Evolutionary conservation across 495 filamentous ascomycete species (phyloP).

Genomic region (Sphaerosporella brunnea): DNA sequence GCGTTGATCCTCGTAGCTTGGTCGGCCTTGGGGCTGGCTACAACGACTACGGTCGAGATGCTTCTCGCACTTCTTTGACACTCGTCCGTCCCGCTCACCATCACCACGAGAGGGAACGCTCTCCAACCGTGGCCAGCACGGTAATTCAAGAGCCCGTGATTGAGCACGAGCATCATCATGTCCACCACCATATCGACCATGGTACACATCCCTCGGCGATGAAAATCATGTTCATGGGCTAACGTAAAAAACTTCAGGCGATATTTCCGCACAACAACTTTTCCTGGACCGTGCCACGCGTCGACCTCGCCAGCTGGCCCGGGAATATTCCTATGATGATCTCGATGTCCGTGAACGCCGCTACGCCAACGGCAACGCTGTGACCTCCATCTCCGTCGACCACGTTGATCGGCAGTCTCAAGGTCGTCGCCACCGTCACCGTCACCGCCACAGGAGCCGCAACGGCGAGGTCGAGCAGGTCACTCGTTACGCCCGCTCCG

Average conservation of each 20-base stretch:
- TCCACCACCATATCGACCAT: slow-evolving; percentile 71
- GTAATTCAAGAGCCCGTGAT: slow-evolving; percentile 24
- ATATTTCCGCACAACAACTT: background rate
- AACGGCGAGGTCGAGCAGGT: slow-evolving; percentile 19
- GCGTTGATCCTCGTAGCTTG: slow-evolving; percentile 7
- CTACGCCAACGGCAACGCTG: slow-evolving; percentile 13
- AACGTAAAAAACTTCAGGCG: background rate
- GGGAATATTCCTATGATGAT: slow-evolving; percentile 24
- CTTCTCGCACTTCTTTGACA: background rate
- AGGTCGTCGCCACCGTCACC: slow-evolving; percentile 37
- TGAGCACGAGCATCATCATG: slow-evolving; percentile 26
- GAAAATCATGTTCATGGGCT: background rate
- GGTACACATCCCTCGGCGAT: slow-evolving; percentile 32
- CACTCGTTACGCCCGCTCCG: slow-evolving; percentile 31
- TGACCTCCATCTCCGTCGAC: slow-evolving; percentile 33
- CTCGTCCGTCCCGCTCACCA: background rate
- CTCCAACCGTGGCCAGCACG: background rate
- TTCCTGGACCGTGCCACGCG: background rate
- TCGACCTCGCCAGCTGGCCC: slow-evolving; percentile 8
- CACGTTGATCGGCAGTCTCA: slow-evolving; percentile 19
- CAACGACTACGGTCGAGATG: background rate
- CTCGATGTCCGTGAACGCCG: slow-evolving; percentile 21
- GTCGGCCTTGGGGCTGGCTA: slow-evolving; percentile 17
- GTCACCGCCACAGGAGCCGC: slow-evolving; percentile 21
- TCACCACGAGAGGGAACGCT: background rate